Evolutionary conservation across 176 grass and related monocot genomes (phyloP).

Genomic region (Canna indica): DNA sequence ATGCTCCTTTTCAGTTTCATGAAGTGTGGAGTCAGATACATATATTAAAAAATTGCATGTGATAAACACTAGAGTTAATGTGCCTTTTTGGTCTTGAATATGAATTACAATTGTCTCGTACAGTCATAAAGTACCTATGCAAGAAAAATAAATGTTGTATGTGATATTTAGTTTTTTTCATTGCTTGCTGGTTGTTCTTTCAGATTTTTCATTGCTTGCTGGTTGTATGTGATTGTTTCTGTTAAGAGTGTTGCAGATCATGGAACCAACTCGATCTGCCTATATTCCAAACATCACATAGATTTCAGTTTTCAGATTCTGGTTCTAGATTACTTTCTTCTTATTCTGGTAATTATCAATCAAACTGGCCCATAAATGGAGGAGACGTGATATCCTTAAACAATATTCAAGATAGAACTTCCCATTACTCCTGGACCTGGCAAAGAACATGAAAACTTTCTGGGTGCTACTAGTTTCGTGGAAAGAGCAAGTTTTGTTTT

Average conservation of each 20-base stretch:
- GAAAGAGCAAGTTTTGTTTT: slow-evolving; percentile 40
- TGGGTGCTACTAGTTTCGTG: slow-evolving; percentile 32
- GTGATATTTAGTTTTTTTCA: too few relatives aligned
- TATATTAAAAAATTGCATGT: too few relatives aligned
- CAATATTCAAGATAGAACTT: slow-evolving; percentile 27
- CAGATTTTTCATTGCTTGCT: too few relatives aligned
- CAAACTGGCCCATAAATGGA: slow-evolving; percentile 14
- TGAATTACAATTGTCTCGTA: too few relatives aligned
- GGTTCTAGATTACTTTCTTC: slow-evolving; percentile 27
- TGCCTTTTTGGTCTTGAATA: too few relatives aligned
- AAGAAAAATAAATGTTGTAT: too few relatives aligned
- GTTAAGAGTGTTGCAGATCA: slow-evolving; percentile 38
- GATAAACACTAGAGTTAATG: too few relatives aligned
- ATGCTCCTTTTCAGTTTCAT: too few relatives aligned
- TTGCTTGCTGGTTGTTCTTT: too few relatives aligned
- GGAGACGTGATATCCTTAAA: slow-evolving; percentile 15
- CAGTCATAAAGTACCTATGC: too few relatives aligned
- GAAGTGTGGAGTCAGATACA: too few relatives aligned
- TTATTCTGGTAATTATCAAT: slow-evolving; percentile 29
- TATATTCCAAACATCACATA: slow-evolving; percentile 12
- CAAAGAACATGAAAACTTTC: slow-evolving; percentile 21
- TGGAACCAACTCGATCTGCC: slow-evolving; percentile 21
- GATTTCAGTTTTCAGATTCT: slow-evolving; percentile 22
- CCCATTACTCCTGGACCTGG: slow-evolving; percentile 14
- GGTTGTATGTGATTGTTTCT: too few relatives aligned